Evolutionary conservation across 1,284 basidiomycete species (phyloP), one percentile per base, ranked within the genome.

Genomic region (Mycosarcoma mackinlayi): DNA sequence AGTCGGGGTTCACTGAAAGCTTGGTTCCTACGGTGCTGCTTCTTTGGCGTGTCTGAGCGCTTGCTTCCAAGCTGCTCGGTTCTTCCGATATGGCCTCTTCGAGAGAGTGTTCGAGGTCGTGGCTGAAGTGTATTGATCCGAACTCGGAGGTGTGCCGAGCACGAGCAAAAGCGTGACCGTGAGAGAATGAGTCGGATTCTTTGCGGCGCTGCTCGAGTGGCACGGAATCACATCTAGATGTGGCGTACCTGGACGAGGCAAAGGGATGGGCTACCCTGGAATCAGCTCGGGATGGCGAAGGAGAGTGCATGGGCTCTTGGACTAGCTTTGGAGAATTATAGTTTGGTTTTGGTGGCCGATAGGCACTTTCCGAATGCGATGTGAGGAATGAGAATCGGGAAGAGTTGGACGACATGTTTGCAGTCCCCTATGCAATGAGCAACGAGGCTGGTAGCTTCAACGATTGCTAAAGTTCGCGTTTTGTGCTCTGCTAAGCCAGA

Each of bases 281-380:
- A 6, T 23, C 24, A 25, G 42, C 45, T 27, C 25, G 44, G 10
- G 37, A n/a, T 4, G 18, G 18, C 18, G 49, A 42, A 39, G 51
- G 25, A 8, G 51, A 14, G 27, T 30, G 44, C 18, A 11, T 23
- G 11, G 61, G n/a, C 16, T 49, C 50, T 25, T 47, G 48, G 1
- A 61, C 53, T 10, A 63, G 52, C 51, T 68, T 62, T 37, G 65
- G 65, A 14, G 66, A 69, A 4, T 63, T 59, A 44, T 34, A 69
- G 6, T 46, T 56, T 8, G 66, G 66, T 27, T 45, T 63, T 21
- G 66, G 66, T 27, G 56, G 60, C 16, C 38, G 28, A 31, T 47
- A 59, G 14, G 37, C n/a, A 21, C 48, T 55, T 24, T 35, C n/a
- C 19, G 13, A 41, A 23, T 28, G n/a, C 0, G 62, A 50, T 0